Evolutionary conservation across 1,139 yeast genomes (phyloP), one percentile per base, ranked within the genome.

Genomic region (Debaryomycetaceae sp.): DNA sequence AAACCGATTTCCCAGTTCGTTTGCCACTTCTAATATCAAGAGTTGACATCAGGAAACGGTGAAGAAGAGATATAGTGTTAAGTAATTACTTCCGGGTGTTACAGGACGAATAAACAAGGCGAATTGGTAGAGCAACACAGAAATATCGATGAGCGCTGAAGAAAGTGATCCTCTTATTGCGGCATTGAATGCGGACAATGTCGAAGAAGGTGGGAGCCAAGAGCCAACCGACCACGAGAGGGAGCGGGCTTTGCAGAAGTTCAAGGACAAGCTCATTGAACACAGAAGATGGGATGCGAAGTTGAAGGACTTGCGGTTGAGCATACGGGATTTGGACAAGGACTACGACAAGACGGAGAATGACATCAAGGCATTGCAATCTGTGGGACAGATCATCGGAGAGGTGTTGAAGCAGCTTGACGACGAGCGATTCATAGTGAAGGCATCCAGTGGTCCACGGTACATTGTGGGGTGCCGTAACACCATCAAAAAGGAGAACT

Each of bases 401-500:
- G 99, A 95, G 66, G 96, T 95, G 24, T 80, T 95, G 71, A 95
- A 95, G 67, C 97, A 91, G 66, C 75, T 95, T 60, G 97, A 91
- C 53, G 97, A 89, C 43, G 99, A 95, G 63, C 77, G 97, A 57
- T 93, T 85, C 63, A 95, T 95, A 54, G 99, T 95, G 41, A 95
- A 95, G 70, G 98, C 99, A 1, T 87, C 96, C 6, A 84, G 93
- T 43, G 99, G 99, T 3, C 99, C 99, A 36, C 81, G 99, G 59
- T 95, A 95, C 63, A 93, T 95, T 58, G 99, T 95, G 44, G 98
- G 98, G 40, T 95, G 97, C 66, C 83, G 99, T 61, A 90, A 90
- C 65, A 87, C 96, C 39, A 89, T 95, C 61, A 87, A 86, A 62
- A 84, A 87, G 59, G 87, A 84, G 39, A 80, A 78, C 49, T 76